Evolutionary conservation across 2,329 filamentous ascomycete species (phyloP), one percentile per base, ranked within the genome.

Genomic region (Eutypa lata): DNA sequence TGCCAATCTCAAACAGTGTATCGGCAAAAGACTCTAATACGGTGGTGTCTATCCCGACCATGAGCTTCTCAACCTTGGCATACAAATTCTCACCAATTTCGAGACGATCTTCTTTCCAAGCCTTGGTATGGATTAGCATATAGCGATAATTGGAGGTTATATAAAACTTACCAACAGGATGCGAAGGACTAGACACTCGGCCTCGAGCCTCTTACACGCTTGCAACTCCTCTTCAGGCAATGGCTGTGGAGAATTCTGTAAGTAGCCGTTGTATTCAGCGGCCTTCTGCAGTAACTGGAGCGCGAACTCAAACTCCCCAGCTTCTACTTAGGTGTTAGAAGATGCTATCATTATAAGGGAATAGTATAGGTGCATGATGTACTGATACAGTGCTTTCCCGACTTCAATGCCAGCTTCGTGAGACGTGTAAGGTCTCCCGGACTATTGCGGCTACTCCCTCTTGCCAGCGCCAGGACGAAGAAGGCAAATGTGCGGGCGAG

Each of bases 21-120:
- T 91, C 86, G 3, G 85, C 80, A 43, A 92, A 70, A 37, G 74
- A 76, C 65, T 92, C 87, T 2, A 79, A 75, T 1, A 77, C 77
- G 2, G 69, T 56, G 0, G 78, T 68, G 43, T 85, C 77, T 2
- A 82, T 65, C 1, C 49, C 62, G 21, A 62, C 63, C 37, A 61
- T 68, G 10, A 71, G 67, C n/a, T 55, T 71, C 61, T 73, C 71
- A 2, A 83, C 70, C 61, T 89, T 89, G 35, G 70, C 70, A 68
- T 87, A 92, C 76, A 94, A 84, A 67, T 90, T 84, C 51, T 96
- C 90, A 26, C 90, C 89, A 47, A 91, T 80, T 53, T 93, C 88
- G 14, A 88, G 75, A 40, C 87, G 82, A 40, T 82, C 77, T 64
- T 91, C 86, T 61, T 85, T 84, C 85, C 87, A 96, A 28, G 86